Evolutionary conservation across 2,329 filamentous ascomycete genomes (phyloP), one percentile per base, ranked within the genome.

Genomic region (Chlorencoelia australis): DNA sequence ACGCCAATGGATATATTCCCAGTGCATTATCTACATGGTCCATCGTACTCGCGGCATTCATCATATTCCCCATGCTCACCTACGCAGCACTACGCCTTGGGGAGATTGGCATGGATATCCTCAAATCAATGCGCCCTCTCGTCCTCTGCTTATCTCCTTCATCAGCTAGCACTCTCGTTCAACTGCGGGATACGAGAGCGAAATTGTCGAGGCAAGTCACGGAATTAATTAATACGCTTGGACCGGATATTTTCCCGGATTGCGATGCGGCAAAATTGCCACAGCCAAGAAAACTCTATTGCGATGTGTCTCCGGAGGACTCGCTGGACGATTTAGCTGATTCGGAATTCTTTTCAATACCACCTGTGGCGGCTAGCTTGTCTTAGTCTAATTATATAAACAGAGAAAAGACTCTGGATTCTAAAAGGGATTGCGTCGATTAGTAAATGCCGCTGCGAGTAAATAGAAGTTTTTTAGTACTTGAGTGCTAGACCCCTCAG

Each of bases 21-120:
- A 62, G 71, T 4, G 85, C 77, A 65, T 71, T 93, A 17, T 26
- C 36, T 5, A 33, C 24, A 11, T 31, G 35, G 17, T 17, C 28
- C 2, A 64, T 79, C 22, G 60, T 75, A 17, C 7, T 37, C 2
- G n/a, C 26, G 10, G 72, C 88, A 7, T 76, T 86, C 45, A 56
- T 83, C 10, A 70, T 75, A 21, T 93, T 93, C 65, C 82, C 87
- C 4, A 71, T 76, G 11, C 79, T 94, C 50, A 94, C 87, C 0
- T 94, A 93, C 58, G 86, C 85, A 3, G 84, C 88, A 4, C 74
- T 96, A 33, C 78, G 88, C 7, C 91, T 95, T 47, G 89, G 89
- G 30, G 89, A 96, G 62, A 79, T 91, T 10, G 88, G 87, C 35
- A 94, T 96, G 86, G 89, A 95, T 55, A 94, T 95, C 36, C 66